phyloP scores from a whole-genome alignment of 345 rosid genomes.

The Gossypium arboreum region DNA sequence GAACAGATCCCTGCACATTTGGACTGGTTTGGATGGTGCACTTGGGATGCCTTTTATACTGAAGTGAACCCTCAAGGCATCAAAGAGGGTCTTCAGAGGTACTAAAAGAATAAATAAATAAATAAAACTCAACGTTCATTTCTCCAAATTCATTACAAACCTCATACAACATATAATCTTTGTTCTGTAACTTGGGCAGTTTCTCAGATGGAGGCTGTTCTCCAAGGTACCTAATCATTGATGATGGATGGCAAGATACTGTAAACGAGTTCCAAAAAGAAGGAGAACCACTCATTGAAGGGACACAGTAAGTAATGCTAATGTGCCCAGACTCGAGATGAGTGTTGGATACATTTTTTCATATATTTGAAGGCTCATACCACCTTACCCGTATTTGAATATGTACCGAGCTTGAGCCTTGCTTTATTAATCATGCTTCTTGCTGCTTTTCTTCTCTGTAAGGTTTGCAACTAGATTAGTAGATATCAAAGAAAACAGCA shows the following conservation, averaged over 20 bases:
- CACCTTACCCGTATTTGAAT: neutral
- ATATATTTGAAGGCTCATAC: neutral
- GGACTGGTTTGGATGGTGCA: constrained; percentile 75
- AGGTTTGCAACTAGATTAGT: constrained; percentile 54
- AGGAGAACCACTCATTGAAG: constrained; percentile 34
- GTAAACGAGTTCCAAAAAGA: constrained; percentile 35
- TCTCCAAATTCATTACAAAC: neutral
- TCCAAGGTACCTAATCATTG: constrained; percentile 56
- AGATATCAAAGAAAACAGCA: constrained; percentile 47
- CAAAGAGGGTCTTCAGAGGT: constrained; percentile 59
- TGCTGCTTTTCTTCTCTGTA: constrained; percentile 11
- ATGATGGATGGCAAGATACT: constrained; percentile 69
- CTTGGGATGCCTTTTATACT: constrained; percentile 71
- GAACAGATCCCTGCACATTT: constrained; percentile 49
- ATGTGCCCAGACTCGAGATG: neutral
- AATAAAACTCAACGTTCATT: neutral
- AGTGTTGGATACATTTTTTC: neutral
- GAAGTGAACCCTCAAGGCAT: constrained; percentile 48
- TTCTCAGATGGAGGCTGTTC: constrained; percentile 47
- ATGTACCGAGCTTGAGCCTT: neutral
- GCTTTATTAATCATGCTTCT: neutral
- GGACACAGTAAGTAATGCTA: constrained; percentile 36
- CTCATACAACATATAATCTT: neutral
- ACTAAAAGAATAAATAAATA: neutral
- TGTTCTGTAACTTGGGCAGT: constrained; percentile 24